These are phyloP conservation scores for Labyrinthula sp. DNA, from an alignment of 352 stramenopile species.

Conservation along the genomic window DNA sequence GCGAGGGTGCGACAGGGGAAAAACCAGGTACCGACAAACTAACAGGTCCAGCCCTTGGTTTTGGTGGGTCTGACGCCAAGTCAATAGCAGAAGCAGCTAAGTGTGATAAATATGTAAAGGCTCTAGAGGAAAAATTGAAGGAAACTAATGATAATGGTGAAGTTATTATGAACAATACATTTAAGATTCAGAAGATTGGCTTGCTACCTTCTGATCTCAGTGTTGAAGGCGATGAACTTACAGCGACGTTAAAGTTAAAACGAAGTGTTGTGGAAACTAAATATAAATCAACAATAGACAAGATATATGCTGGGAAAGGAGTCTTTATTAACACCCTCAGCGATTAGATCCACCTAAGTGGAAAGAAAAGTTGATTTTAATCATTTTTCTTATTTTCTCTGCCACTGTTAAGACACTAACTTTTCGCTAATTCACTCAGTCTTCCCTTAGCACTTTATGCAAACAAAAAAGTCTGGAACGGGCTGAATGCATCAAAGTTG, in stretches of 20 bases:
- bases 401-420: too few relatives aligned
- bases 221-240: conserved; percentile 30
- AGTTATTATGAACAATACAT: conserved; percentile 31
- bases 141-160: conserved; percentile 37
- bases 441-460: too few relatives aligned
- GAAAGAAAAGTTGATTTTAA: too few relatives aligned
- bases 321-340: too few relatives aligned
- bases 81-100: conserved; percentile 28
- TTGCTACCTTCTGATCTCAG: conserved; percentile 34
- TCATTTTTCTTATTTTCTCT: too few relatives aligned
- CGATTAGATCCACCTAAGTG: too few relatives aligned
- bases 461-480: too few relatives aligned
- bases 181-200: conserved; percentile 36
- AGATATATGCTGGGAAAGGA: conserved; percentile 8
- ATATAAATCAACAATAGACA: conserved; percentile 13
- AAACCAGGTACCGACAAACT: conserved; percentile 31
- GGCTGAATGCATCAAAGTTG: too few relatives aligned
- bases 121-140: conserved; percentile 32
- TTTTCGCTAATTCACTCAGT: too few relatives aligned
- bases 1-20: conserved; percentile 31
- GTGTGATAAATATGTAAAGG: conserved; percentile 18
- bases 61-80: too few relatives aligned
- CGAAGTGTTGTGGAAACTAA: conserved; percentile 31
- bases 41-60: conserved; percentile 4
- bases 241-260: conserved; percentile 36